phyloP scores from a whole-genome alignment of 371 early-diverging fungal species.

The Saksenaea oblongispora region DNA sequence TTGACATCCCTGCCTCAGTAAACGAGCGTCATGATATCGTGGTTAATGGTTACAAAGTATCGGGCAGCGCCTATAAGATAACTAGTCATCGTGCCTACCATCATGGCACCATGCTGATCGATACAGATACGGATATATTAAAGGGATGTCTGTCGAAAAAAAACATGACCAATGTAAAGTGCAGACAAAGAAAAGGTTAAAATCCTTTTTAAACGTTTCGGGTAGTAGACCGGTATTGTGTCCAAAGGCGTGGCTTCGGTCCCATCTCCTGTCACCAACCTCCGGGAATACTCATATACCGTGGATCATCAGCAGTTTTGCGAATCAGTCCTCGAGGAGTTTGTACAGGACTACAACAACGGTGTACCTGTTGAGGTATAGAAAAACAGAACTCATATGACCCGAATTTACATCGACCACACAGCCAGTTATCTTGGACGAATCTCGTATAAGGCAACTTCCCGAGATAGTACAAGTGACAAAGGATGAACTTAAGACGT shows the following conservation, averaged over 20 bases:
- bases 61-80: conserved; percentile 95
- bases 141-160: conserved; percentile 47
- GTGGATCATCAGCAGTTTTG: conserved; percentile 85
- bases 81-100: conserved; percentile 85
- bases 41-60: conserved; percentile 79
- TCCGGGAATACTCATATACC: conserved; percentile 79
- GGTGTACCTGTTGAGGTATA: conserved; percentile 38
- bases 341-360: conserved; percentile 53
- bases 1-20: conserved; percentile 87
- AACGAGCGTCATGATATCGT: conserved; percentile 90
- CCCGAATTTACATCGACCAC: neutral
- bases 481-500: conserved; percentile 55
- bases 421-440: conserved; percentile 41
- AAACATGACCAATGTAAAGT: conserved; percentile 31
- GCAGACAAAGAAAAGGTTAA: neutral
- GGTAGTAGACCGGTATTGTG: conserved; percentile 51
- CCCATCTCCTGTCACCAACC: conserved; percentile 82
- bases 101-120: conserved; percentile 97
- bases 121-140: conserved; percentile 76
- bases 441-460: conserved; percentile 21
- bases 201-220: neutral
- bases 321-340: conserved; percentile 73
- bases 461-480: conserved; percentile 39
- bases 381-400: neutral
- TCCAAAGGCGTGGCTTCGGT: conserved; percentile 91